phyloP scores from a whole-genome alignment of 768 basidiomycete species.

The Goffeauzyma gilvescens region DNA sequence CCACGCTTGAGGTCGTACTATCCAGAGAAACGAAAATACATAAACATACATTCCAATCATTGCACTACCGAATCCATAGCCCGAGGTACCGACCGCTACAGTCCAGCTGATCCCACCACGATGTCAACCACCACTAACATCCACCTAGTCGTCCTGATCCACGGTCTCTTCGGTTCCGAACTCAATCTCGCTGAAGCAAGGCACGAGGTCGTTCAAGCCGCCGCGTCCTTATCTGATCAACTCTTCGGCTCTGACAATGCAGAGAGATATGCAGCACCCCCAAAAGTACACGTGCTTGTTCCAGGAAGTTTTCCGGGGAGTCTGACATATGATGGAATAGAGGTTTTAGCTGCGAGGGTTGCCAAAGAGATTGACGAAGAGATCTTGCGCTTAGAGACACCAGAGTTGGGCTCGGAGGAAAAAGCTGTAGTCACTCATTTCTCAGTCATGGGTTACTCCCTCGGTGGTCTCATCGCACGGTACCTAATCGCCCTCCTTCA shows the following conservation, averaged over 20 bases:
- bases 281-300: slow-evolving; percentile 5
- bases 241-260: background rate
- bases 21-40: no score
- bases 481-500: slow-evolving; percentile 25
- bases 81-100: no score
- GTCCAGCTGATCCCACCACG: no score
- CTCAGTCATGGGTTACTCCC: slow-evolving; percentile 24
- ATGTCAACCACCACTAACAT: slow-evolving; percentile 4
- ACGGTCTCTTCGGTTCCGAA: slow-evolving; percentile 25
- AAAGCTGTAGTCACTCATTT: slow-evolving; percentile 11
- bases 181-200: slow-evolving; percentile 14
- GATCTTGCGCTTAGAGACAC: slow-evolving; percentile 17
- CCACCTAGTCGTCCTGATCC: slow-evolving; percentile 27
- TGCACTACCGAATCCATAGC: no score
- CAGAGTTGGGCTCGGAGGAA: no score
- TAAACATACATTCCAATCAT: no score
- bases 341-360: slow-evolving; percentile 22
- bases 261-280: slow-evolving; percentile 1
- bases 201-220: slow-evolving; percentile 12
- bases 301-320: slow-evolving; percentile 13
- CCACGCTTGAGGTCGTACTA: no score
- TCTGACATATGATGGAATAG: slow-evolving; percentile 29
- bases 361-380: slow-evolving; percentile 20
- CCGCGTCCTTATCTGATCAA: background rate
- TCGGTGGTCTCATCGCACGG: slow-evolving; percentile 27